Base-by-base conservation (phyloP, 306 rosid species). In the Dalbergia cultrata region DNA sequence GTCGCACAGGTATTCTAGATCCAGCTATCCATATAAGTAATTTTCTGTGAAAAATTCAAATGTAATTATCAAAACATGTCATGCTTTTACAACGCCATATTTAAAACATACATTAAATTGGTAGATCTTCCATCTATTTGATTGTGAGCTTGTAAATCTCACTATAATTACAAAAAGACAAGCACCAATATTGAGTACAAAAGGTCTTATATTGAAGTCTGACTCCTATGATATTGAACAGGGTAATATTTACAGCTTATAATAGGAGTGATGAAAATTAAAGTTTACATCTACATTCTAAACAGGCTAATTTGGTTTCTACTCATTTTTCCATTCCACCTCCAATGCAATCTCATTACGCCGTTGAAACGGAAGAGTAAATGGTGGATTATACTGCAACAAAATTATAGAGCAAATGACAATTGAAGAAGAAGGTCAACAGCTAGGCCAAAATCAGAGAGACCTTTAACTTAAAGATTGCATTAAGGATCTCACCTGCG, bases 321-420 rank as follows among this genome's bases (percentile, higher is more conserved):
- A 82, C 13, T 86, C 60, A 57, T 80, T 84, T 86, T 85, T 91
- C 91, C 88, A 65, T 83, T 90, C 95, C 50, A 95, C 93, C 89
- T 93, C 99, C 85, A 95, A 80, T 52, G 94, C 87, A 79, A 95
- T 87, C 91, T 95, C 99, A 81, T 95, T 95, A 61, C 98, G 97
- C 50, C 97, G 93, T 95, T 93, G 98, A 86, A 95, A 93, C 61
- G 99, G 98, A 85, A 95, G 98, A 7, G 97, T 87, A 78, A 95
- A 95, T 44, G 98, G 99, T 11, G 98, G 99, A 85, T 95, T 95
- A 81, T 91, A 93, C 99, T 95, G 97, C 87, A 93, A 79, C 79
- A 43, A 71, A 64, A 83, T 43, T 50, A 66, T 63, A 50, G 16
- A 68, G 72, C 81, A 78, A 81, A 47, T 80, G 41, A 74, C 34